These are phyloP conservation scores for Debaryomyces hansenii DNA, from an alignment of 805 yeast genomes.

Conservation along the genomic window DNA sequence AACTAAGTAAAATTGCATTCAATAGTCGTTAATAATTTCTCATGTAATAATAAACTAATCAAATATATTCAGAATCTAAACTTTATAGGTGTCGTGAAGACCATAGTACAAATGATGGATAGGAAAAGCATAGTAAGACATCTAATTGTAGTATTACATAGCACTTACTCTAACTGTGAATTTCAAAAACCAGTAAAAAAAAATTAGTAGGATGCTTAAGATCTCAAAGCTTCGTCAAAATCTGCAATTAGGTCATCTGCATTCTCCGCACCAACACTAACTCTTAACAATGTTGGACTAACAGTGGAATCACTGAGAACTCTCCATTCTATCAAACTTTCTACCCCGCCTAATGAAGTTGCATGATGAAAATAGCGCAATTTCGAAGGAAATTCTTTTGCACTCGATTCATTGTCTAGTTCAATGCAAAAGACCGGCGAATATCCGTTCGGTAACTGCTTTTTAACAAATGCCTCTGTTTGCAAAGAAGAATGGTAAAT, in stretches of 20 bases:
- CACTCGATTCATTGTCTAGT: conserved; percentile 50
- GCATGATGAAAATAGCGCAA: conserved; percentile 82
- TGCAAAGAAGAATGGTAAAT: conserved; percentile 79
- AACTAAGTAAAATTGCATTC: too few relatives aligned
- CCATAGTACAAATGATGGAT: too few relatives aligned
- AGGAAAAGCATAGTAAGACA: too few relatives aligned
- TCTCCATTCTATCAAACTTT: conserved; percentile 90
- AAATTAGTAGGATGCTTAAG: too few relatives aligned
- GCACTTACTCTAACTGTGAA: too few relatives aligned
- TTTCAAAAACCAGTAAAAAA: too few relatives aligned
- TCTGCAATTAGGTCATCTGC: conserved; percentile 76
- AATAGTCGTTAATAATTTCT: too few relatives aligned
- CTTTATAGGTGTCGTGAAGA: too few relatives aligned
- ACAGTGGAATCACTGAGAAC: conserved; percentile 59
- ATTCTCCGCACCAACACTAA: conserved; percentile 81
- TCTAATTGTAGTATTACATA: too few relatives aligned
- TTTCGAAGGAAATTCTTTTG: conserved; percentile 62
- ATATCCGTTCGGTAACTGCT: conserved; percentile 63
- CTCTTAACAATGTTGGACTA: conserved; percentile 59
- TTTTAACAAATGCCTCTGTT: conserved; percentile 60
- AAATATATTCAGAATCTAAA: too few relatives aligned
- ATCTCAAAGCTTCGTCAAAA: conserved; percentile 53
- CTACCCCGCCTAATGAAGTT: conserved; percentile 91
- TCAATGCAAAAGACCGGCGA: conserved; percentile 76
- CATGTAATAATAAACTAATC: too few relatives aligned